Evolutionary conservation across 768 basidiomycete genomes (phyloP).

Genomic region (Rhizopogon rudus): DNA sequence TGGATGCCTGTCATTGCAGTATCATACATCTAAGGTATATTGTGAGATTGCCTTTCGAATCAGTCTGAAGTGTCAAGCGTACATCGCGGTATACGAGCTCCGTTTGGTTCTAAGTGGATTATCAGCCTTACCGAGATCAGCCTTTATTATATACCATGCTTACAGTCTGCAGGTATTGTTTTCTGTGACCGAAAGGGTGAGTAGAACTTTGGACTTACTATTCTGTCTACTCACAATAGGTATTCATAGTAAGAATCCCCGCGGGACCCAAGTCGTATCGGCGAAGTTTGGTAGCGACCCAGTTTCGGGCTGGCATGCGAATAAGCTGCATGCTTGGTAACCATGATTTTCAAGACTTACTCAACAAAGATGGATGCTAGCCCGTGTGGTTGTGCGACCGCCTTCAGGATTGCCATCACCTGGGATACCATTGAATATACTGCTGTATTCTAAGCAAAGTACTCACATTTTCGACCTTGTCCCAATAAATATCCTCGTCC

Average conservation of each 20-base stretch:
- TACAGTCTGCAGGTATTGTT: slow-evolving; percentile 29
- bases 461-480: slow-evolving; percentile 64
- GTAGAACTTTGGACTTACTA: background rate
- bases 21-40: slow-evolving; percentile 71
- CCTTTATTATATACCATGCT: slow-evolving; percentile 5
- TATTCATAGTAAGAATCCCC: slow-evolving; percentile 97
- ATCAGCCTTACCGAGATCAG: background rate
- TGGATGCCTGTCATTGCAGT: slow-evolving; percentile 82
- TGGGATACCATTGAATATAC: slow-evolving; percentile 14
- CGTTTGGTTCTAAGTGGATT: slow-evolving; percentile 49
- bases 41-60: background rate
- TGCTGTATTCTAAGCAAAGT: background rate
- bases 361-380: slow-evolving; percentile 82
- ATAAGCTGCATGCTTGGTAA: background rate
- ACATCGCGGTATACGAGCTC: slow-evolving; percentile 78
- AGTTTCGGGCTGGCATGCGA: slow-evolving; percentile 36
- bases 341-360: slow-evolving; percentile 36
- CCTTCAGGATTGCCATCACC: slow-evolving; percentile 70
- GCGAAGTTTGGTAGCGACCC: slow-evolving; percentile 56
- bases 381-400: slow-evolving; percentile 59
- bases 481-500: slow-evolving; percentile 76
- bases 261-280: slow-evolving; percentile 85
- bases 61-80: slow-evolving; percentile 13
- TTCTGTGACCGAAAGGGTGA: slow-evolving; percentile 13
- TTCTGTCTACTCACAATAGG: slow-evolving; percentile 48